phyloP scores from a whole-genome alignment of 2,329 filamentous ascomycete genomes.

The Penicillium concentricum region DNA sequence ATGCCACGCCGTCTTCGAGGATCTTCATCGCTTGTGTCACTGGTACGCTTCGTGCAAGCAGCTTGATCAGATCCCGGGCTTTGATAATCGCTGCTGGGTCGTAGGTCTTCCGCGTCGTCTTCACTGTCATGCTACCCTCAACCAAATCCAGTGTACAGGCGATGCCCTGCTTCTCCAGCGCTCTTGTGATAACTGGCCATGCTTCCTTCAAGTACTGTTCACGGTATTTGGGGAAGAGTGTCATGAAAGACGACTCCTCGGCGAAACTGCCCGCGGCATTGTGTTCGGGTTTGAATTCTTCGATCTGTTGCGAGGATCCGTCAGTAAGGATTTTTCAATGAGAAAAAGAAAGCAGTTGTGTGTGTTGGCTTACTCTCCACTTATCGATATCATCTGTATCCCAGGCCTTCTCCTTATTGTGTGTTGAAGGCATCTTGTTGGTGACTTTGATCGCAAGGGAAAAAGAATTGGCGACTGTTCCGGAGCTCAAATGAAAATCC shows the following conservation, averaged over 20 bases:
- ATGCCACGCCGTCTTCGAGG: constrained; percentile 84
- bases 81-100: constrained; percentile 93
- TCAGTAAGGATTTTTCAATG: background rate
- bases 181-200: constrained; percentile 86
- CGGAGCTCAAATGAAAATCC: constrained; percentile 24
- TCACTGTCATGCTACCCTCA: constrained; percentile 94
- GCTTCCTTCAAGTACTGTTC: constrained; percentile 90
- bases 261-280: constrained; percentile 82
- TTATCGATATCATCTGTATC: constrained; percentile 97
- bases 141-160: constrained; percentile 91
- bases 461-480: constrained; percentile 12
- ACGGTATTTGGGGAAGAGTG: constrained; percentile 91
- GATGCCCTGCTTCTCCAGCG: constrained; percentile 83
- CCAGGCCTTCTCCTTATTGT: constrained; percentile 90
- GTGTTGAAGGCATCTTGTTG: constrained; percentile 74
- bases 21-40: constrained; percentile 72
- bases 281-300: constrained; percentile 80
- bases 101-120: constrained; percentile 86
- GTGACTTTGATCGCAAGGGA: constrained; percentile 6
- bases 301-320: constrained; percentile 54
- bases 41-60: constrained; percentile 86
- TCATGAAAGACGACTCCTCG: constrained; percentile 85
- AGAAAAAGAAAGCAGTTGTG: background rate
- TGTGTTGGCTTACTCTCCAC: constrained; percentile 66
- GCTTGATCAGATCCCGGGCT: constrained; percentile 88